A percentile compares a stretch with the other conserved stretches of the same genome.
Evolutionary conservation across 352 stramenopile species (phyloP).

Genomic region (Thraustochytrium sp.): DNA sequence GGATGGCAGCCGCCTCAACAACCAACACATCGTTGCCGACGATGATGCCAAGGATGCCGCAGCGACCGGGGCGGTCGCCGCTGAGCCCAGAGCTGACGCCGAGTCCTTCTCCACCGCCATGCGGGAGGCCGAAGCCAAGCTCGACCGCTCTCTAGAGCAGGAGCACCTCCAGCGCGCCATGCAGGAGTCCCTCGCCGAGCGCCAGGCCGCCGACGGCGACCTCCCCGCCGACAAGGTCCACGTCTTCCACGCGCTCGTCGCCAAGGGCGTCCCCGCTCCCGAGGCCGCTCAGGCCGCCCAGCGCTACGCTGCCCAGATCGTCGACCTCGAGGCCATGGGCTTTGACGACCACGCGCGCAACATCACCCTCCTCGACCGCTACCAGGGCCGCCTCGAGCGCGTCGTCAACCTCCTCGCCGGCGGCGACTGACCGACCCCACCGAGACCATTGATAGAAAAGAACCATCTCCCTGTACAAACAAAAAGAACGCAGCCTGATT

Average conservation of each 20-base stretch:
- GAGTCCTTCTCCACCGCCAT: background rate
- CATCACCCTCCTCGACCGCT: slow-evolving; percentile 65
- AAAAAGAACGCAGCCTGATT: no score
- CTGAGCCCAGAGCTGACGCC: background rate
- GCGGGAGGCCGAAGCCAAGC: background rate
- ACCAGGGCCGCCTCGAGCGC: slow-evolving; percentile 68
- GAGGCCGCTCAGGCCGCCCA: slow-evolving; percentile 34
- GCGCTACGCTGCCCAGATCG: background rate
- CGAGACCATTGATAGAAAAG: no score
- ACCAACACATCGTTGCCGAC: no score
- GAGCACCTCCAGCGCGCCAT: background rate
- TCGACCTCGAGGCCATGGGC: slow-evolving; percentile 49
- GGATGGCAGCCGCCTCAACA: no score
- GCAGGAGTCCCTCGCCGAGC: background rate
- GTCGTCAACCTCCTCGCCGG: slow-evolving; percentile 71
- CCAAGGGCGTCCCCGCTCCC: background rate
- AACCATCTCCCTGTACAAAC: no score
- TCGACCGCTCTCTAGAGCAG: slow-evolving; percentile 3
- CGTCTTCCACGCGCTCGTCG: slow-evolving; percentile 32
- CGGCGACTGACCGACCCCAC: background rate
- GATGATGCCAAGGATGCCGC: no score
- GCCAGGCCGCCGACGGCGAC: background rate
- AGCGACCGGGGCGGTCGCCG: background rate
- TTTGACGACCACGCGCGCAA: slow-evolving; percentile 65
- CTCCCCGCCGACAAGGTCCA: background rate